Percentiles rank a stretch among this genome's conserved stretches.
Conservation (phyloP, 768 basidiomycete genomes). For the Chiua virens region DNA sequence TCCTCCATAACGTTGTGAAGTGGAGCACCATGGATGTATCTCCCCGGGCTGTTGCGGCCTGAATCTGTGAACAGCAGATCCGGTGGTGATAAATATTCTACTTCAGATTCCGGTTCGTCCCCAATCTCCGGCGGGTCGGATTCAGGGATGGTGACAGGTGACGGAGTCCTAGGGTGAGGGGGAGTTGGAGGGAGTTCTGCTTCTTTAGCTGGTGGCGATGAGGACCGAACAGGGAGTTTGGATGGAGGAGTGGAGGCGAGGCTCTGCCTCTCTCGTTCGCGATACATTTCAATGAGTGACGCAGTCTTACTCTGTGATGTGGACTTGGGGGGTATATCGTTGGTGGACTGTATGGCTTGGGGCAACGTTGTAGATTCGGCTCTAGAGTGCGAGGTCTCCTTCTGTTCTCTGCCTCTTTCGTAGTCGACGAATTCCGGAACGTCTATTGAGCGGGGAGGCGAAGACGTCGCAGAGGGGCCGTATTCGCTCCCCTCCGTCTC, state of each 20-base stretch:
- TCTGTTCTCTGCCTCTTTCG: conserved; percentile 23
- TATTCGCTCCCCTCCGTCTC: conserved; percentile 36
- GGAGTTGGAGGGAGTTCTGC: conserved; percentile 5
- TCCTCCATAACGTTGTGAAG: conserved; percentile 86
- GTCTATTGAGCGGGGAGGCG: conserved; percentile 30
- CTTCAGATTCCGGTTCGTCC: conserved; percentile 29
- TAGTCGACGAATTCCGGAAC: conserved; percentile 28
- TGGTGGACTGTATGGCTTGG: neutral
- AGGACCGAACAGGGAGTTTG: conserved; percentile 35
- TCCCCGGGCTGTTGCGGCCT: conserved; percentile 61
- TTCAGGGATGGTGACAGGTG: conserved; percentile 19
- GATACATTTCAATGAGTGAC: conserved; percentile 83
- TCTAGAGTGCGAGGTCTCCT: conserved; percentile 24
- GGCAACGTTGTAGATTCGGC: conserved; percentile 33
- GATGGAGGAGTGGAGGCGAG: conserved; percentile 20
- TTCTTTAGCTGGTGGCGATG: conserved; percentile 12
- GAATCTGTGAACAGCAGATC: conserved; percentile 42
- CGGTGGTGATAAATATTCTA: conserved; percentile 32
- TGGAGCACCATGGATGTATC: conserved; percentile 83
- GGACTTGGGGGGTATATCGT: conserved; percentile 15
- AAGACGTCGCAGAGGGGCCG: conserved; percentile 29
- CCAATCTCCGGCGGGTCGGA: conserved; percentile 27
- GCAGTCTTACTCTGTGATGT: conserved; percentile 61
- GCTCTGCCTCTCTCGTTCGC: conserved; percentile 59
- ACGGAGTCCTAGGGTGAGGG: conserved; percentile 1